A percentile compares a stretch with the other conserved stretches of the same genome.
Conservation (phyloP, 2,329 filamentous ascomycete species). For the Cytospora schulzeri region DNA sequence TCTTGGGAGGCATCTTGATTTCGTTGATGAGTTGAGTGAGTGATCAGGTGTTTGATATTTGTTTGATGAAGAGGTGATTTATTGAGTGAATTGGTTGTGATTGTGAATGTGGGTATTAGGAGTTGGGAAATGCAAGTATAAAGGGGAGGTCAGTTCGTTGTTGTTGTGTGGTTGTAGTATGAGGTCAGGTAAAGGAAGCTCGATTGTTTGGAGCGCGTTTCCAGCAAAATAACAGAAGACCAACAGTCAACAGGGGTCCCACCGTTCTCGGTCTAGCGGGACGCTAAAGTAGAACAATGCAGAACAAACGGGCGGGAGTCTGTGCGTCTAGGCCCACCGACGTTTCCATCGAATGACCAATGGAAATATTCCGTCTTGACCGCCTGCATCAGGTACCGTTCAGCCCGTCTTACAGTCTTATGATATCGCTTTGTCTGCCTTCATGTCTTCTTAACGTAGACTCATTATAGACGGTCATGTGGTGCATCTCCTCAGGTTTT, state of each 20-base stretch:
- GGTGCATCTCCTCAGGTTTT: too few relatives aligned
- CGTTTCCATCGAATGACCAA: constrained; percentile 6
- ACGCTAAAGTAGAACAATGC: constrained; percentile 6
- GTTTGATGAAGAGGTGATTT: too few relatives aligned
- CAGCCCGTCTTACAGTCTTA: too few relatives aligned
- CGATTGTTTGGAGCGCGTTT: not conserved
- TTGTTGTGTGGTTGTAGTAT: constrained; percentile 14
- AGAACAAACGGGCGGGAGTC: not conserved
- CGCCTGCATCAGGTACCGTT: not conserved
- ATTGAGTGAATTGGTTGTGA: not conserved
- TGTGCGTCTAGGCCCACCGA: not conserved
- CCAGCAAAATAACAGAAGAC: constrained; percentile 8
- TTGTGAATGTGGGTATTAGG: not conserved
- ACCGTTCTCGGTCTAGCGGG: constrained; percentile 11
- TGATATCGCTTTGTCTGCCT: too few relatives aligned
- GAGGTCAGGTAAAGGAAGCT: constrained; percentile 12
- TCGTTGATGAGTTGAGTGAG: not conserved
- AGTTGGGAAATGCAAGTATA: not conserved
- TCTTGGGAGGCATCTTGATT: constrained; percentile 19
- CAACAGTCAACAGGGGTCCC: constrained; percentile 4
- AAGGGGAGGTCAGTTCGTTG: constrained; percentile 9
- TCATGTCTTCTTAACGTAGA: too few relatives aligned
- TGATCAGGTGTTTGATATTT: not conserved
- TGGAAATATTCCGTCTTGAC: not conserved
- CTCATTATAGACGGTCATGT: too few relatives aligned